phyloP scores from a whole-genome alignment of 1,139 yeast species.

The Magnusiomyces magnusii region DNA sequence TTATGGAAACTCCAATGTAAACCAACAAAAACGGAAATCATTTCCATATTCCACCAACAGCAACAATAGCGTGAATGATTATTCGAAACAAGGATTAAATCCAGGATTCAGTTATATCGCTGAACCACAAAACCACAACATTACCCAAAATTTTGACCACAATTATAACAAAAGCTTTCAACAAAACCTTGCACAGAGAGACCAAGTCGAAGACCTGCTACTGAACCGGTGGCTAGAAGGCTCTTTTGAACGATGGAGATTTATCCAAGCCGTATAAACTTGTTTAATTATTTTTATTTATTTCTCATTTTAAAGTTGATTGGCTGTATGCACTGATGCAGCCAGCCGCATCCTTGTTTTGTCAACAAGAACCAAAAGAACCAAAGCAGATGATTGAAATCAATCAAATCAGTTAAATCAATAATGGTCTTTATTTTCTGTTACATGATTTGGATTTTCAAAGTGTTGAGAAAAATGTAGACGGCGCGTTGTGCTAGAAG shows the following conservation, averaged over 20 bases:
- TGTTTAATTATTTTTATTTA: no score
- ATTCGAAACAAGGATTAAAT: background rate
- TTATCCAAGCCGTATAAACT: background rate
- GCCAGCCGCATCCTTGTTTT: background rate
- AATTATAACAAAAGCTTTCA: no score
- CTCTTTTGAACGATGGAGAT: conserved; percentile 2
- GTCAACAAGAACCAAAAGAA: no score
- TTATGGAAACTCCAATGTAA: background rate
- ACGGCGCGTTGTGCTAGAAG: no score
- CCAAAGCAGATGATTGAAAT: no score
- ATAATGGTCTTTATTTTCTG: no score
- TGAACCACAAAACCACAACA: no score
- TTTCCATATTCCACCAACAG: background rate
- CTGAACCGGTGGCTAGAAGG: conserved; percentile 6
- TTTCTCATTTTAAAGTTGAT: background rate
- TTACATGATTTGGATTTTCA: no score
- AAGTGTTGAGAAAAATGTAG: no score
- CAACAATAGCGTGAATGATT: background rate
- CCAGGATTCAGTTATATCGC: background rate
- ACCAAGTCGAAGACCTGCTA: conserved; percentile 5
- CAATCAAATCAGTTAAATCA: no score
- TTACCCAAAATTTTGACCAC: no score
- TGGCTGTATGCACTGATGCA: no score
- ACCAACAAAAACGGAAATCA: background rate
- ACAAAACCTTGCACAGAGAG: background rate